Percentiles rank a stretch among this genome's conserved stretches.
Conservation (phyloP, 208 protist genomes). For the Crithidia fasciculata region DNA sequence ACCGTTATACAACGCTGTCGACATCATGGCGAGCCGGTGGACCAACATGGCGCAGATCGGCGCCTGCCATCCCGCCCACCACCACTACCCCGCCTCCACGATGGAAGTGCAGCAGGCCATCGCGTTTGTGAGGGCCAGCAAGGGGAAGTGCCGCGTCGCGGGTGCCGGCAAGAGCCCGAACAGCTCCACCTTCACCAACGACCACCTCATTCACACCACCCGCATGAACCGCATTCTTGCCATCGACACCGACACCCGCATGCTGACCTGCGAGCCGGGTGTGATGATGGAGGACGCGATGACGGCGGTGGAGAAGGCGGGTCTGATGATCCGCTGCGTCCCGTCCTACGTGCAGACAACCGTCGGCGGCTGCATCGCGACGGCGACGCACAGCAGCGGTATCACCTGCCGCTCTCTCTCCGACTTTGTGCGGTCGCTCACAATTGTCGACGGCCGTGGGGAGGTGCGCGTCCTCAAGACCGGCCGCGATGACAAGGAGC, state of each 20-base stretch:
- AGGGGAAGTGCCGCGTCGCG: constrained; percentile 58
- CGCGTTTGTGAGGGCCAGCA: constrained; percentile 22
- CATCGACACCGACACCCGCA: constrained; percentile 40
- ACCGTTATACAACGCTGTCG: no score
- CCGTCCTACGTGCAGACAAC: constrained; percentile 72
- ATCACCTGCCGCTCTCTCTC: constrained; percentile 44
- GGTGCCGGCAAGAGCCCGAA: constrained; percentile 71
- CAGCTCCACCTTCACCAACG: constrained; percentile 56
- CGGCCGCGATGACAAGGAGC: constrained; percentile 24
- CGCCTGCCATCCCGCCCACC: constrained; percentile 39
- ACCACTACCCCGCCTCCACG: constrained; percentile 51
- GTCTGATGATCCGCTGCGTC: constrained; percentile 73
- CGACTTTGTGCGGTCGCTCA: constrained; percentile 55
- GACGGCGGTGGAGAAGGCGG: constrained; percentile 41
- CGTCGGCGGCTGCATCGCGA: constrained; percentile 62
- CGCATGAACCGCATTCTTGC: constrained; percentile 52
- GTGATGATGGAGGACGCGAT: constrained; percentile 56
- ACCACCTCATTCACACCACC: constrained; percentile 62
- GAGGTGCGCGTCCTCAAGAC: constrained; percentile 25
- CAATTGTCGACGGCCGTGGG: constrained; percentile 59
- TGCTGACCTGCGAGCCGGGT: constrained; percentile 62
- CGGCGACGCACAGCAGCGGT: constrained; percentile 75
- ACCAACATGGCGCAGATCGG: constrained; percentile 72
- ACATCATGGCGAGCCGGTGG: constrained; percentile 27
- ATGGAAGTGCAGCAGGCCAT: constrained; percentile 39